A percentile compares a stretch with the other conserved stretches of the same genome.
Evolutionary conservation across 306 rosid species (phyloP).

Genomic region (Cyamopsis tetragonoloba): DNA sequence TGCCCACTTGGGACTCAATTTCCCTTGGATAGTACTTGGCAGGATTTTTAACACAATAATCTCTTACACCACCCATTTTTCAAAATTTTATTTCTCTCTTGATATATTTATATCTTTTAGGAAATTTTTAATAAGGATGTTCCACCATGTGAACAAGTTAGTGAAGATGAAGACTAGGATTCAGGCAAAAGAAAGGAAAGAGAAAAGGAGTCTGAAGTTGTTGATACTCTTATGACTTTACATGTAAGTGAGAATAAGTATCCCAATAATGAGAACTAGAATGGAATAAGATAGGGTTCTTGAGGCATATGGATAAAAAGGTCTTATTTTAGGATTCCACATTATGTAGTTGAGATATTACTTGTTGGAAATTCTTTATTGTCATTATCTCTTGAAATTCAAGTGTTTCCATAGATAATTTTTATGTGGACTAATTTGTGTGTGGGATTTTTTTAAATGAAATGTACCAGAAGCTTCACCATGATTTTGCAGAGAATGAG

Average conservation of each 20-base stretch:
- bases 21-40: slow-evolving; percentile 71
- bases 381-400: neutral
- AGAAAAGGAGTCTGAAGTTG: slow-evolving; percentile 88
- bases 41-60: slow-evolving; percentile 47
- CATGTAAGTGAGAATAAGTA: slow-evolving; percentile 56
- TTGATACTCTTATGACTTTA: slow-evolving; percentile 83
- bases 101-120: slow-evolving; percentile 30
- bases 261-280: slow-evolving; percentile 29
- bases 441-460: slow-evolving; percentile 19
- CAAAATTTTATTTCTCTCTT: neutral
- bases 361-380: slow-evolving; percentile 8
- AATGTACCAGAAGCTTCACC: slow-evolving; percentile 71
- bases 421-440: neutral
- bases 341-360: slow-evolving; percentile 66
- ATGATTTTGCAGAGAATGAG: slow-evolving; percentile 72
- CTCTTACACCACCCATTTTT: neutral
- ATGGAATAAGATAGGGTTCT: slow-evolving; percentile 23
- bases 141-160: slow-evolving; percentile 58
- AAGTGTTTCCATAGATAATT: neutral
- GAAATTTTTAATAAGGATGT: slow-evolving; percentile 97
- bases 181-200: slow-evolving; percentile 69
- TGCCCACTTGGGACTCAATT: slow-evolving; percentile 83
- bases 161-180: slow-evolving; percentile 97
- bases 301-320: slow-evolving; percentile 40
- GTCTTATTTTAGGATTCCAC: slow-evolving; percentile 74